Evolutionary conservation across 2,329 filamentous ascomycete genomes (phyloP).

Genomic region (Pseudocercospora macadamiae): DNA sequence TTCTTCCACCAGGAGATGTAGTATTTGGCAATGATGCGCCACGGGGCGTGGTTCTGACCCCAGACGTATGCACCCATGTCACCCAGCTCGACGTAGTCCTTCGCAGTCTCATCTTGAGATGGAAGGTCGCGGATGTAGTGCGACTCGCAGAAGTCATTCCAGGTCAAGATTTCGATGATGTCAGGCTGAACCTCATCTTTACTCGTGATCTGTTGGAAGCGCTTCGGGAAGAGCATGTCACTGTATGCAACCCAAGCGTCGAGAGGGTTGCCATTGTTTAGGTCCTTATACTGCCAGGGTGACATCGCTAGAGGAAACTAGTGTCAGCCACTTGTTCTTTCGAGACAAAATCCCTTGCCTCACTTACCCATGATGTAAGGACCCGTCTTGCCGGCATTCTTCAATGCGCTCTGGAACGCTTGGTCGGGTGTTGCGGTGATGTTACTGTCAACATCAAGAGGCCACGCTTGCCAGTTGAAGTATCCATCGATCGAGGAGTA

Average conservation of each 20-base stretch:
- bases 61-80: conserved; percentile 41
- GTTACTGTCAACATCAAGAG: conserved; percentile 37
- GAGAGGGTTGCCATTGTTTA: conserved; percentile 40
- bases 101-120: conserved; percentile 30
- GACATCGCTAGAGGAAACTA: conserved; percentile 39
- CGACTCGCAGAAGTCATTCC: conserved; percentile 46
- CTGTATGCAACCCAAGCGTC: conserved; percentile 43
- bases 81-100: conserved; percentile 38
- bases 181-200: conserved; percentile 39
- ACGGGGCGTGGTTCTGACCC: conserved; percentile 42
- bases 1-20: conserved; percentile 44
- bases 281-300: conserved; percentile 46
- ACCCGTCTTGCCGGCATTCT: conserved; percentile 38
- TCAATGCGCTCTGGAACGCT: conserved; percentile 40
- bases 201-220: conserved; percentile 34
- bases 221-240: conserved; percentile 42
- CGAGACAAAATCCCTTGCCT: conserved; percentile 24
- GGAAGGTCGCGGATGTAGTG: conserved; percentile 45
- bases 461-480: conserved; percentile 47
- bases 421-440: conserved; percentile 38
- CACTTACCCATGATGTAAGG: conserved; percentile 45
- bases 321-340: conserved; percentile 32
- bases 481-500: conserved; percentile 42
- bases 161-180: conserved; percentile 44
- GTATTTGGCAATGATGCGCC: conserved; percentile 45